Conservation (phyloP, 495 filamentous ascomycete species). For the Hyaloscypha bicolor region DNA sequence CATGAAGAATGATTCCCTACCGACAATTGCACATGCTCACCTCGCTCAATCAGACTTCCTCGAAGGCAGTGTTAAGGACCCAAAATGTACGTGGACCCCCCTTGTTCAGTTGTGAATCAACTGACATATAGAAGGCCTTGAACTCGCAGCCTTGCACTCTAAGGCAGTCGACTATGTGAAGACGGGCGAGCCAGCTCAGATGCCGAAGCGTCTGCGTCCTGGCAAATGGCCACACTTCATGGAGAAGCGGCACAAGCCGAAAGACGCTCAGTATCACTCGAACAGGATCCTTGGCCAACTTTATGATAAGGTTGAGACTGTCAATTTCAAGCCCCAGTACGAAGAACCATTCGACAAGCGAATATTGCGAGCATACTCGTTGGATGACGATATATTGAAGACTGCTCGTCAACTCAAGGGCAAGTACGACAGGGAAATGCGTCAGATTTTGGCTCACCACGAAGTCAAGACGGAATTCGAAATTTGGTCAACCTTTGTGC, state of each 20-base stretch:
- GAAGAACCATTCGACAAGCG: slow-evolving; percentile 73
- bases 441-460: slow-evolving; percentile 82
- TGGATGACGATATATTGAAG: slow-evolving; percentile 54
- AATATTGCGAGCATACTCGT: slow-evolving; percentile 66
- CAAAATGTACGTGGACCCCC: slow-evolving; percentile 54
- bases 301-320: slow-evolving; percentile 63
- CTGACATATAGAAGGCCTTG: slow-evolving; percentile 46
- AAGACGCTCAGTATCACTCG: slow-evolving; percentile 65
- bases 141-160: slow-evolving; percentile 82
- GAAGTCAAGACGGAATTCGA: slow-evolving; percentile 91
- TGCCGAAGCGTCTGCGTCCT: slow-evolving; percentile 62
- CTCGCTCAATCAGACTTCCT: slow-evolving; percentile 73
- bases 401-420: slow-evolving; percentile 67
- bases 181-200: slow-evolving; percentile 73
- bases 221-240: slow-evolving; percentile 85
- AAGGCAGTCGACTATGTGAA: slow-evolving; percentile 93
- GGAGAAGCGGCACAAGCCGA: slow-evolving; percentile 62
- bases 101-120: slow-evolving; percentile 5
- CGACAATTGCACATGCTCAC: slow-evolving; percentile 81
- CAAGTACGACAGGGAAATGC: slow-evolving; percentile 76
- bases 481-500: slow-evolving; percentile 80
- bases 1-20: slow-evolving; percentile 89
- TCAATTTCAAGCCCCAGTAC: slow-evolving; percentile 71
- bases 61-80: slow-evolving; percentile 62
- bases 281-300: slow-evolving; percentile 76